Percentiles rank a stretch among this genome's conserved stretches.
phyloP scores from a whole-genome alignment of 345 rosid species.

The Xanthoceras sorbifolium region DNA sequence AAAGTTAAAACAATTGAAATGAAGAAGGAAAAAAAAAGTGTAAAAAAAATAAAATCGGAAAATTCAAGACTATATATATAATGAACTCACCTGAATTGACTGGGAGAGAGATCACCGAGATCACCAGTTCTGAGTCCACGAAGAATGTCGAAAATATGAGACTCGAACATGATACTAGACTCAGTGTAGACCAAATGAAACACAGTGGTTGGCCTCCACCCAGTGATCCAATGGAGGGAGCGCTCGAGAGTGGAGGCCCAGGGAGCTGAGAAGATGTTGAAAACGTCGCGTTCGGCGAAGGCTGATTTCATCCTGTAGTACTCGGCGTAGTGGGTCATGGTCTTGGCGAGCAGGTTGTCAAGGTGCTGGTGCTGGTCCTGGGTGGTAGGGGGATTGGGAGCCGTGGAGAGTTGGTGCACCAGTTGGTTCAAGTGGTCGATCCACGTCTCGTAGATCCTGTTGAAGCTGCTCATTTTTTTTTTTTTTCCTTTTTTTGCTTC shows the following conservation, averaged over 20 bases:
- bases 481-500: background rate
- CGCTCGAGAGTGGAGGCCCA: conserved; percentile 84
- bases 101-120: conserved; percentile 79
- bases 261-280: conserved; percentile 56
- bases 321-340: conserved; percentile 58
- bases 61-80: background rate
- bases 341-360: conserved; percentile 40
- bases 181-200: conserved; percentile 83
- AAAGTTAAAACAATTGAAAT: too few relatives aligned
- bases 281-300: conserved; percentile 52
- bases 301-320: conserved; percentile 53
- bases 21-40: background rate
- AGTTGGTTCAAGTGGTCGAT: conserved; percentile 53
- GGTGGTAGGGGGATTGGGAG: conserved; percentile 43
- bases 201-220: conserved; percentile 81
- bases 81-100: conserved; percentile 59
- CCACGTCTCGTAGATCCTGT: conserved; percentile 62
- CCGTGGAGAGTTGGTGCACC: conserved; percentile 51
- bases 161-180: conserved; percentile 75
- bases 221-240: conserved; percentile 83
- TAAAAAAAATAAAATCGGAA: background rate
- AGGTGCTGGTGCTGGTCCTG: conserved; percentile 33
- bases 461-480: conserved; percentile 40
- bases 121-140: conserved; percentile 69
- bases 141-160: conserved; percentile 70